Base-by-base conservation (phyloP, 768 basidiomycete genomes). In the Tubosaeta brunneosetosa region DNA sequence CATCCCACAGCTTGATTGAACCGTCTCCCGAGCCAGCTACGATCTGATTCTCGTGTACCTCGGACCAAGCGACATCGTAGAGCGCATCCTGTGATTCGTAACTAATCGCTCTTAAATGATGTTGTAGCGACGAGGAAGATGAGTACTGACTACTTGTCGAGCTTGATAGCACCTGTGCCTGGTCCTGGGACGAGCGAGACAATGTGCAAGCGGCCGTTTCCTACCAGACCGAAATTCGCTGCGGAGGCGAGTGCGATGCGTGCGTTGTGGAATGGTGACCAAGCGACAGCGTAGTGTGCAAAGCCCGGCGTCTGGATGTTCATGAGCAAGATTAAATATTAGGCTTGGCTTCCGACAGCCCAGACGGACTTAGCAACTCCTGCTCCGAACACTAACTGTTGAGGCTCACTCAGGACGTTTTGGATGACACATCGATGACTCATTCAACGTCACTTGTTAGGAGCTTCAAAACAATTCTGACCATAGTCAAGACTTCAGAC, bases 61-160 rank as follows among this genome's bases (percentile, higher is more conserved):
- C 95, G 33, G 91, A 94, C 94, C 94, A 98, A 1, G 94, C 92
- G 44, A 93, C 73, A 63, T 94, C 93, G 66, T 87, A 94, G 8
- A 94, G 70, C 0, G 87, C 90, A 63, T 95, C 94, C 67, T 93
- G 91, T 0, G 91, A 85, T 66, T 94, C 91, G 61, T 85, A 95
- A 55, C 91, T 94, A 50, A 44, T 32, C 29, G 9, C 29, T 10
- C 11, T 32, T 65, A 6, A 66, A 57, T 26, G 19, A 47, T 38
- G 33, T 11, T 22, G 22, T n/a, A 4, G 41, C 22, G 48, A 47
- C 10, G 49, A 44, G 43, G 25, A 44, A n/a, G 10, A 33, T 8
- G 42, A 33, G 7, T 17, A 77, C 86, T 71, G 70, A 88, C 88
- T 80, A 73, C 73, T 86, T 86, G 61, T 90, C 85, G 46, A 89